These are phyloP conservation scores for Fonsecaea multimorphosa DNA, from an alignment of 2,329 filamentous ascomycete species.

Conservation along the genomic window DNA sequence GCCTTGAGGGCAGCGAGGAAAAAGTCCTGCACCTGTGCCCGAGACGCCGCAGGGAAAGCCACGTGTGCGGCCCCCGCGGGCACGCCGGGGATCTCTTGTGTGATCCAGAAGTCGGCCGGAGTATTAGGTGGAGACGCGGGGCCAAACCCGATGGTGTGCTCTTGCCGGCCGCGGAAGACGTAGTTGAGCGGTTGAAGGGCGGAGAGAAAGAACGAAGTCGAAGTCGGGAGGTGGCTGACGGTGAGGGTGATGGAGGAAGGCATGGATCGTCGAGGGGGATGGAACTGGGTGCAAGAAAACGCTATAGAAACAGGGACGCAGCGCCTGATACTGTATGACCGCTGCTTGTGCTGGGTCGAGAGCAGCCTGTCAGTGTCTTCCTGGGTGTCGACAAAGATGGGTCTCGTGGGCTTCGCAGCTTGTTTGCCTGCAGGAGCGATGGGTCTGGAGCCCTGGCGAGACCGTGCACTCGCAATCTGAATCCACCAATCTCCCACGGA, in stretches of 20 bases:
- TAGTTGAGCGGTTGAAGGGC: constrained; percentile 79
- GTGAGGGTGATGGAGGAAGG: constrained; percentile 68
- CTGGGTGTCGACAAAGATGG: constrained; percentile 1
- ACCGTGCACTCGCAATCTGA: constrained; percentile 23
- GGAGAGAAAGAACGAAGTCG: constrained; percentile 82
- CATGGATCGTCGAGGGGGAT: constrained; percentile 50
- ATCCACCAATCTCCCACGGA: constrained; percentile 16
- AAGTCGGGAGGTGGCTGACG: constrained; percentile 78
- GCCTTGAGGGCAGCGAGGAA: constrained; percentile 72
- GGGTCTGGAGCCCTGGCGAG: constrained; percentile 21
- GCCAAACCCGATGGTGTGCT: constrained; percentile 67
- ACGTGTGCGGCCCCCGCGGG: constrained; percentile 65
- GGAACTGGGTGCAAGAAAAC: neutral
- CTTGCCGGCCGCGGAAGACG: constrained; percentile 68
- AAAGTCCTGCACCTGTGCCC: constrained; percentile 72
- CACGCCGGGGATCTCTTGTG: constrained; percentile 62
- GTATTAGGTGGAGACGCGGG: constrained; percentile 55
- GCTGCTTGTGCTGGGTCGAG: constrained; percentile 21
- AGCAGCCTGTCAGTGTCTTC: constrained; percentile 1
- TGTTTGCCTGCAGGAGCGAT: neutral
- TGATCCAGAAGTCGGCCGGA: constrained; percentile 67
- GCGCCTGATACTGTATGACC: neutral
- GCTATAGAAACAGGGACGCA: neutral
- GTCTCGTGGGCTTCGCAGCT: constrained; percentile 12
- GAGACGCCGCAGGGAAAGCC: constrained; percentile 71